Percentiles rank a stretch among this genome's conserved stretches.
These are phyloP conservation scores for Aspergillus sclerotioniger DNA, from an alignment of 495 filamentous ascomycete species.

Conservation along the genomic window DNA sequence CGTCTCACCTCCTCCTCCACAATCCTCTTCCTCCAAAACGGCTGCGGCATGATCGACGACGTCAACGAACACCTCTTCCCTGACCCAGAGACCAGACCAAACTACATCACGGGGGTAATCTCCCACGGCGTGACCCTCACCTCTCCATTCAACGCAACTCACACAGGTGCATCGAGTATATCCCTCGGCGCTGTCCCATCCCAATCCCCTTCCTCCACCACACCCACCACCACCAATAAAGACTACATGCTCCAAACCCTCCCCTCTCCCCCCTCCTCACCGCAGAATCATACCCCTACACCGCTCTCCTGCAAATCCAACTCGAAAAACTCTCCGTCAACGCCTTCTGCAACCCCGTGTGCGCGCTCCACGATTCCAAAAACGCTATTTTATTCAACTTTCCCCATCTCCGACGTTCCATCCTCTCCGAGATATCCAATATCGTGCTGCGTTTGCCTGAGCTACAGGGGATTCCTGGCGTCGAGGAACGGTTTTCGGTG, in stretches of 20 bases:
- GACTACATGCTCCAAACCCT: slow-evolving; percentile 30
- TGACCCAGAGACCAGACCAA: slow-evolving; percentile 54
- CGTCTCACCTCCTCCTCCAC: slow-evolving; percentile 61
- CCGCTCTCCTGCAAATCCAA: slow-evolving; percentile 46
- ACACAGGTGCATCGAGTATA: slow-evolving; percentile 56
- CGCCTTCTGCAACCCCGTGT: slow-evolving; percentile 69
- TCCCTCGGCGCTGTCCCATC: slow-evolving; percentile 43
- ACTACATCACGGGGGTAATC: slow-evolving; percentile 65
- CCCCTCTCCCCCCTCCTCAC: slow-evolving; percentile 27
- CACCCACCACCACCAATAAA: not conserved
- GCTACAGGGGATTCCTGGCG: slow-evolving; percentile 49
- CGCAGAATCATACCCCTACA: slow-evolving; percentile 27
- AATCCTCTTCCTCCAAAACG: slow-evolving; percentile 69
- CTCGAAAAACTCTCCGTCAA: slow-evolving; percentile 72
- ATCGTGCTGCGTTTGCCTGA: slow-evolving; percentile 57
- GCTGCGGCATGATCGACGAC: slow-evolving; percentile 66
- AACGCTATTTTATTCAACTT: slow-evolving; percentile 60
- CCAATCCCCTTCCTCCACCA: slow-evolving; percentile 18
- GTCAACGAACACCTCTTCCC: slow-evolving; percentile 61
- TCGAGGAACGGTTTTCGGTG: slow-evolving; percentile 41
- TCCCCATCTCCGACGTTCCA: slow-evolving; percentile 44
- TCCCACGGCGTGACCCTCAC: slow-evolving; percentile 55
- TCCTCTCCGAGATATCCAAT: slow-evolving; percentile 53
- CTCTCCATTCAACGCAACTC: slow-evolving; percentile 53
- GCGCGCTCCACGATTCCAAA: slow-evolving; percentile 59